A percentile compares a stretch with the other conserved stretches of the same genome.
phyloP scores from a whole-genome alignment of 352 stramenopile species.

The Phytophthora boehmeriae region DNA sequence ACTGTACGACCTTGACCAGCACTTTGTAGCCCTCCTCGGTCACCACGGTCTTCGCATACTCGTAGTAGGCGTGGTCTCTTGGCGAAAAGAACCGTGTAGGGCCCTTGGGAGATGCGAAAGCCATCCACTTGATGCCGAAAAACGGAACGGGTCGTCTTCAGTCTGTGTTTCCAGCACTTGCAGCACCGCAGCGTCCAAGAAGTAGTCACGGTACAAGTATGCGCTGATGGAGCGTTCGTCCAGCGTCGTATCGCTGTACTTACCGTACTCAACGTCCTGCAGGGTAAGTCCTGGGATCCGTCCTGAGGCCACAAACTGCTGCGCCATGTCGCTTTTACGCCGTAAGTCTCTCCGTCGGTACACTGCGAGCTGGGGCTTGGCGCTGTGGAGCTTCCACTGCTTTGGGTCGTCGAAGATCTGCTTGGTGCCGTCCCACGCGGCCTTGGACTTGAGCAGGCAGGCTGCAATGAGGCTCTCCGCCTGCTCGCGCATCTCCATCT shows the following conservation, averaged over 20 bases:
- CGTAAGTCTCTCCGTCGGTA: slow-evolving; percentile 48
- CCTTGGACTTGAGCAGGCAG: slow-evolving; percentile 46
- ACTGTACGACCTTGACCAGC: slow-evolving; percentile 67
- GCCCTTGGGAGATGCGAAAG: slow-evolving; percentile 45
- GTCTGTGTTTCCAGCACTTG: slow-evolving; percentile 62
- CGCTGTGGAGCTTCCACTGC: slow-evolving; percentile 68
- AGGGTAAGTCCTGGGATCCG: slow-evolving; percentile 62
- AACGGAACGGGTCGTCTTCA: slow-evolving; percentile 69
- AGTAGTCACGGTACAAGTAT: slow-evolving; percentile 65
- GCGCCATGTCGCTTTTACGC: slow-evolving; percentile 19
- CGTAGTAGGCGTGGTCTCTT: slow-evolving; percentile 65
- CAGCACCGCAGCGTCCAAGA: slow-evolving; percentile 75
- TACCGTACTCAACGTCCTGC: slow-evolving; percentile 69
- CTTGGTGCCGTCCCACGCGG: slow-evolving; percentile 61
- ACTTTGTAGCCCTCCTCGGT: slow-evolving; percentile 51
- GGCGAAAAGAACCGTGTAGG: slow-evolving; percentile 56
- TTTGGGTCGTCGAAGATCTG: slow-evolving; percentile 67
- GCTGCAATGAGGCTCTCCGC: slow-evolving; percentile 46
- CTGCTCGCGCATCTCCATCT: slow-evolving; percentile 34
- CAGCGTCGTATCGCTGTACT: slow-evolving; percentile 72
- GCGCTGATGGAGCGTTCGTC: slow-evolving; percentile 67
- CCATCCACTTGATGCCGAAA: slow-evolving; percentile 82
- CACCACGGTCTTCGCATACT: slow-evolving; percentile 60
- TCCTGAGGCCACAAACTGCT: slow-evolving; percentile 61
- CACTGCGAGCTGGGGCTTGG: slow-evolving; percentile 55